Base-by-base conservation (phyloP, 192 early-diverging fungal species). In the Phycomyces blakesleeanus region DNA sequence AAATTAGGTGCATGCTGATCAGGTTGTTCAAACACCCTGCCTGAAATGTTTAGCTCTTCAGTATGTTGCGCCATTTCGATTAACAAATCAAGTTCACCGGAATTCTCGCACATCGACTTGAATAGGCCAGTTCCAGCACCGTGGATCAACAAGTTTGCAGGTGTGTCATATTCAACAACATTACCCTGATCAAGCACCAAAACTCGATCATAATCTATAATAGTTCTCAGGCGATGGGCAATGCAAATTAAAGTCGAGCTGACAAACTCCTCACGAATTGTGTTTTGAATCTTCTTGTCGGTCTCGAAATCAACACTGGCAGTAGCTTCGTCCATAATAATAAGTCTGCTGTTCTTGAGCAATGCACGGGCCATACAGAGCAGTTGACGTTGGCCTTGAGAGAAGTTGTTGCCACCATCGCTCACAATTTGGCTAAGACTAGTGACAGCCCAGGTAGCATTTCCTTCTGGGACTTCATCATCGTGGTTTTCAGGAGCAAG, bases 291-390 rank as follows among this genome's bases (percentile, higher is more conserved):
- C 41, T 80, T 80, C 37, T 80, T 77, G 71, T 97, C 94, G 0
- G 92, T 93, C 56, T 87, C 84, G 71, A 86, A 86, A 64, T 97
- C 95, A 8, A 97, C 92, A 6, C 81, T 83, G 6, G 92, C 91
- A 0, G 96, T 96, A 1, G 94, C 94, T 70, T 95, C 93, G 66
- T 94, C 90, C 78, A 93, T 77, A 51, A 94, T 76, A 58, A 94
- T 85, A 38, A 90, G 59, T 42, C 72, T 76, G 42, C 83, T 78
- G 8, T 81, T 75, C 47, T 85, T 82, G 18, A 92, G 79, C 21
- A 91, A 72, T 0, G 90, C 90, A 16, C 90, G 81, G 8, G 90
- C 90, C 47, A 92, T 73, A 16, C 83, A 81, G 11, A 92, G 82
- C 54, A 92, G 69, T 70, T 90, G 89, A 20, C 88, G 80, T 59